Conservation (phyloP, 2,329 filamentous ascomycete species). For the Emergomyces orientalis region DNA sequence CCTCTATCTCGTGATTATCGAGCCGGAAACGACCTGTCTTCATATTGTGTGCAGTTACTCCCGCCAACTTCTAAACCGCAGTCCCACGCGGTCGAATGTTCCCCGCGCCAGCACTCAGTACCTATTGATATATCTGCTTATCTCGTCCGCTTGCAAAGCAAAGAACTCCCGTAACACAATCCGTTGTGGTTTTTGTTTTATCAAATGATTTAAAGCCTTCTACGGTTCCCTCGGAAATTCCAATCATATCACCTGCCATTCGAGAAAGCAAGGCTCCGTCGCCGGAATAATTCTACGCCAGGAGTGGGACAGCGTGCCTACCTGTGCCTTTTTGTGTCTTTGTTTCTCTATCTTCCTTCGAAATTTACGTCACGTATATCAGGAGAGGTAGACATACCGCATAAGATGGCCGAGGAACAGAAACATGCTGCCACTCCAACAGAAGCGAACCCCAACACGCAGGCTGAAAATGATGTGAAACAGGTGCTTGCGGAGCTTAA, state of each 20-base stretch:
- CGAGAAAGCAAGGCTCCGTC: not conserved
- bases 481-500: slow-evolving; percentile 39
- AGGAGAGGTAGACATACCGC: not conserved
- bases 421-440: slow-evolving; percentile 22
- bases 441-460: slow-evolving; percentile 27
- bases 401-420: slow-evolving; percentile 31
- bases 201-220: not conserved
- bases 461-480: slow-evolving; percentile 40
- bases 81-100: not conserved
- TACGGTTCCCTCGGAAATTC: not conserved
- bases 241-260: not conserved
- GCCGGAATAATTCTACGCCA: too few relatives aligned
- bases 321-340: not conserved
- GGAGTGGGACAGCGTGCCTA: not conserved
- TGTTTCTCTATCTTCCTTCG: not conserved
- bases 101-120: not conserved
- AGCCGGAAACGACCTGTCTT: not conserved
- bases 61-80: not conserved
- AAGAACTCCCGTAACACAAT: not conserved
- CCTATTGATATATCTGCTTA: not conserved
- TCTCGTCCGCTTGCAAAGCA: not conserved
- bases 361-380: not conserved
- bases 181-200: not conserved
- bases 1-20: not conserved
- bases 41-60: not conserved